Percentiles rank a stretch among this genome's conserved stretches.
phyloP scores from a whole-genome alignment of 2,329 filamentous ascomycete species.

The Phialemoniopsis sp. region DNA sequence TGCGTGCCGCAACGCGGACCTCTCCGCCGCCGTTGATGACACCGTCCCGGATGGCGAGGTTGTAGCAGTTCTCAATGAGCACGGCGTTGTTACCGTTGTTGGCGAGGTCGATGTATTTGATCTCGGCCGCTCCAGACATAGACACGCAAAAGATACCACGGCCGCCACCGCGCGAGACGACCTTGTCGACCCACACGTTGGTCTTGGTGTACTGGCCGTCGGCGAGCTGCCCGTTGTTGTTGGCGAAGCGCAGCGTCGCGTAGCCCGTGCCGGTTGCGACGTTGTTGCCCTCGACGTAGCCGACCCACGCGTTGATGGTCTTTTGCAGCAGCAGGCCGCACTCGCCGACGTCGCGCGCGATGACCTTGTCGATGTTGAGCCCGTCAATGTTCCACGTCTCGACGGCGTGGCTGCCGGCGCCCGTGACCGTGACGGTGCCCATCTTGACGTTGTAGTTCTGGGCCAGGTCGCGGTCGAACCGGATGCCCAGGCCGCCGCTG shows the following conservation, averaged over 20 bases:
- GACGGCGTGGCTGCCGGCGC: conserved; percentile 51
- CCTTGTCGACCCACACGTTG: conserved; percentile 48
- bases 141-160: conserved; percentile 56
- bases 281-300: conserved; percentile 52
- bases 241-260: conserved; percentile 52
- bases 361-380: conserved; percentile 44
- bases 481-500: conserved; percentile 48
- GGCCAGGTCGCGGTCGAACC: conserved; percentile 51
- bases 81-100: conserved; percentile 52
- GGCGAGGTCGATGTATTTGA: conserved; percentile 42
- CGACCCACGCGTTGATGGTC: conserved; percentile 46
- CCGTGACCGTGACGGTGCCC: conserved; percentile 44
- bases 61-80: conserved; percentile 58
- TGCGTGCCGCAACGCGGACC: conserved; percentile 46
- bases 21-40: conserved; percentile 51
- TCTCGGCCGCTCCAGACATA: conserved; percentile 47
- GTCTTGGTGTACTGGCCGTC: conserved; percentile 41
- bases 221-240: conserved; percentile 46
- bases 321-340: conserved; percentile 52
- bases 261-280: conserved; percentile 49
- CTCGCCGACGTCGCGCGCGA: conserved; percentile 50
- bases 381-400: conserved; percentile 58
- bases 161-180: conserved; percentile 51
- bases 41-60: conserved; percentile 43
- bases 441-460: conserved; percentile 50